Evolutionary conservation across 768 basidiomycete genomes (phyloP).

Genomic region (Termitomyces sp.): DNA sequence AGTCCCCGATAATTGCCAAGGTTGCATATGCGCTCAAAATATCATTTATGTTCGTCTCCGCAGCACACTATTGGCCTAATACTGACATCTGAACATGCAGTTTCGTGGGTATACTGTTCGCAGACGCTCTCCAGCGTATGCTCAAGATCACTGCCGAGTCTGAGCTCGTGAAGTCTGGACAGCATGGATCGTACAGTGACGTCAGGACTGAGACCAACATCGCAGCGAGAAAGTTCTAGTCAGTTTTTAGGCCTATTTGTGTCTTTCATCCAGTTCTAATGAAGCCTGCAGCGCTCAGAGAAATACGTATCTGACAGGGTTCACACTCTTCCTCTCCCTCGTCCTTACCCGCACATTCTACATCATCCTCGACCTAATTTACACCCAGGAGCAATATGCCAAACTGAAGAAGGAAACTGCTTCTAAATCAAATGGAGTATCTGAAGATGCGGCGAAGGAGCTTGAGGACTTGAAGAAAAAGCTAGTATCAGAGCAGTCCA

Average conservation of each 20-base stretch:
- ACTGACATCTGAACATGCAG: constrained; percentile 25
- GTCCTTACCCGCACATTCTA: constrained; percentile 91
- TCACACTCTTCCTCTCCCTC: constrained; percentile 93
- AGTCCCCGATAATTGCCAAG: constrained; percentile 70
- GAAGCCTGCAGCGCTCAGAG: constrained; percentile 64
- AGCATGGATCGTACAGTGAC: constrained; percentile 42
- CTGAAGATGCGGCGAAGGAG: constrained; percentile 44
- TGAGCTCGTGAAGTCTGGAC: constrained; percentile 57
- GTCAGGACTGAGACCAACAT: constrained; percentile 81
- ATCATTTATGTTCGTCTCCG: constrained; percentile 73
- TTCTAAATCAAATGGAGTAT: constrained; percentile 3
- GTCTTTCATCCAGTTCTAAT: neutral
- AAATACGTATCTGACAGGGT: constrained; percentile 90
- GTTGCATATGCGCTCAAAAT: constrained; percentile 90
- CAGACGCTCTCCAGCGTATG: constrained; percentile 93
- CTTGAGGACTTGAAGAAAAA: constrained; percentile 67
- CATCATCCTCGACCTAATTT: constrained; percentile 87
- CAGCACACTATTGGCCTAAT: neutral
- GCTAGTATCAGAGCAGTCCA: constrained; percentile 49
- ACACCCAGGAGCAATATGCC: constrained; percentile 82
- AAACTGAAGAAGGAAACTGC: constrained; percentile 65
- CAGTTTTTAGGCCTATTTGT: constrained; percentile 19
- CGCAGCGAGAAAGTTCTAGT: constrained; percentile 94
- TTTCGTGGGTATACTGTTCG: constrained; percentile 82
- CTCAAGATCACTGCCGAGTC: constrained; percentile 70